phyloP scores from a whole-genome alignment of 305 asterid species.

The Fraxinus nigra region DNA sequence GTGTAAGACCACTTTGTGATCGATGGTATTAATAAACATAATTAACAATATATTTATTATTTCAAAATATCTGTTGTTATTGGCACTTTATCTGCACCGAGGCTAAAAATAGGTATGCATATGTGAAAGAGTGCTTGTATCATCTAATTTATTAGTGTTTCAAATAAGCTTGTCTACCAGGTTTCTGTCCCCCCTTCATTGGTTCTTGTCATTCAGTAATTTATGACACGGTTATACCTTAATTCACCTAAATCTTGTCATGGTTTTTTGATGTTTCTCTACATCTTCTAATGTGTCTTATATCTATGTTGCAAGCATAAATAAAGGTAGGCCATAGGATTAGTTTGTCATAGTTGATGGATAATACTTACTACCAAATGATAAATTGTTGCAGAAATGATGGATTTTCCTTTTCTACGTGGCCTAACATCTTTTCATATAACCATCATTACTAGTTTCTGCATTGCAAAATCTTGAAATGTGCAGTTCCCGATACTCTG shows the following conservation, averaged over 20 bases:
- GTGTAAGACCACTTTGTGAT: not conserved
- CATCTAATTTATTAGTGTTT: slow-evolving; percentile 10
- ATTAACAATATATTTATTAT: not conserved
- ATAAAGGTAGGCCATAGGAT: not conserved
- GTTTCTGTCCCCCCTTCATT: slow-evolving; percentile 1
- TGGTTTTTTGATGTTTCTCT: not conserved
- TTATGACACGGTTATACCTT: not conserved
- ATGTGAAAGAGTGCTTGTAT: slow-evolving; percentile 9
- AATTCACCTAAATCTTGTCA: not conserved
- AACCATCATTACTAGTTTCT: not conserved
- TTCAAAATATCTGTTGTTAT: not conserved
- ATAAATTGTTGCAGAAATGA: slow-evolving; percentile 5
- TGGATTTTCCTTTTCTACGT: not conserved
- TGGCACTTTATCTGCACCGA: not conserved
- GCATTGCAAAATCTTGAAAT: not conserved
- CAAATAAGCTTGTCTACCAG: not conserved
- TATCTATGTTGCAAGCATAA: slow-evolving; percentile 4
- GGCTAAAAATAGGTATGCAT: not conserved
- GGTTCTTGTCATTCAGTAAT: not conserved
- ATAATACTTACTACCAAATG: not conserved
- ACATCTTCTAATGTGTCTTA: not conserved
- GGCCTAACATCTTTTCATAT: not conserved
- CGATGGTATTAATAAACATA: not conserved
- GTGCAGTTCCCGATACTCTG: slow-evolving; percentile 9
- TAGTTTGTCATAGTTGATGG: slow-evolving; percentile 1